Evolutionary conservation across 163 green algal species (phyloP).

Genomic region (Scenedesmus sp.): DNA sequence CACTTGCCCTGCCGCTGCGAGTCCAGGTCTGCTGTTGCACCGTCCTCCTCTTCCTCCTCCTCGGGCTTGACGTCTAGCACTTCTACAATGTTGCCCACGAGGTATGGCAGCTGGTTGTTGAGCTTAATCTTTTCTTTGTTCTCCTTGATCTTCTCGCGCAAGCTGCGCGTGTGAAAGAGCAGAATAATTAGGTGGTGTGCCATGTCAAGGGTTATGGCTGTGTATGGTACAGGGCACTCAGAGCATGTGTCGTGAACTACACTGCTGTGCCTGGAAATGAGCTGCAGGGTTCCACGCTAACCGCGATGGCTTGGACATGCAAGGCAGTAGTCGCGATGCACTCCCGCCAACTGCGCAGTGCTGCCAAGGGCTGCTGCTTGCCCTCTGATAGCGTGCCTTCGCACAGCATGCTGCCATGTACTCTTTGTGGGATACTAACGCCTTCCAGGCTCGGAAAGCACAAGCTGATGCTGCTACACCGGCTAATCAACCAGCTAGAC

Average conservation of each 20-base stretch:
- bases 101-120: slow-evolving; percentile 99
- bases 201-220: background rate
- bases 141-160: slow-evolving; percentile 78
- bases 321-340: too few relatives aligned
- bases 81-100: slow-evolving; percentile 99
- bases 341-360: too few relatives aligned
- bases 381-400: too few relatives aligned
- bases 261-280: background rate
- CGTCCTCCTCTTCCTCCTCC: slow-evolving; percentile 95
- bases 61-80: slow-evolving; percentile 96
- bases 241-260: background rate
- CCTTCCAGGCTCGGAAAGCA: background rate
- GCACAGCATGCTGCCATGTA: too few relatives aligned
- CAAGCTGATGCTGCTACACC: slow-evolving; percentile 64
- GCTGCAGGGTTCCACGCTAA: too few relatives aligned
- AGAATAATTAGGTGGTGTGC: background rate
- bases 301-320: too few relatives aligned
- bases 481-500: background rate
- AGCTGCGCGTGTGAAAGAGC: background rate
- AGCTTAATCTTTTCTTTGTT: slow-evolving; percentile 99
- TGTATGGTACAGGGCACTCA: background rate
- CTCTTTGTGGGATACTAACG: background rate
- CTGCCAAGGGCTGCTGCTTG: too few relatives aligned
- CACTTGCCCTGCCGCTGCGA: slow-evolving; percentile 93
- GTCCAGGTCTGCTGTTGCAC: slow-evolving; percentile 93